Evolutionary conservation across 306 rosid species (phyloP), one percentile per base, ranked within the genome.

Genomic region (Senna tora): DNA sequence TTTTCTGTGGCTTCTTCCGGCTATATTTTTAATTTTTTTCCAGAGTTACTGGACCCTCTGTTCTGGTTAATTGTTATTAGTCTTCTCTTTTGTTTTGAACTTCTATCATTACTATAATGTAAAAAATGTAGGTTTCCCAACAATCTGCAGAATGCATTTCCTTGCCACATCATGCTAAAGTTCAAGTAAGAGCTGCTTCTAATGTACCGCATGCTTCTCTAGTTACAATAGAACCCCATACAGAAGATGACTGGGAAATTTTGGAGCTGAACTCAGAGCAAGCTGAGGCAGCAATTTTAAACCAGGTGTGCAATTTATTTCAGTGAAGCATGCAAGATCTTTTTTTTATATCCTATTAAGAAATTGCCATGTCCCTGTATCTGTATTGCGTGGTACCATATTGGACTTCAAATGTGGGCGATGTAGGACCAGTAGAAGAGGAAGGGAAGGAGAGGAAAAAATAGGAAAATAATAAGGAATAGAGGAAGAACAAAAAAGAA

Each of bases 221-320:
- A 9, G 86, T 93, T 16, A 76, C 88, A 2, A 75, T 93, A 6
- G 96, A 91, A 67, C 98, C 98, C 4, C 62, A 75, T 41, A 81
- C 87, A 1, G 98, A 91, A 77, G 98, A 93, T 79, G 98, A 93
- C 51, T 93, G 98, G 98, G 98, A 93, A 70, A 91, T 93, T 41
- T 43, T 93, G 84, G 98, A 91, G 84, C 92, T 93, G 36, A 91
- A 91, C 57, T 77, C 97, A 0, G 92, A 93, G 66, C 86, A 81
- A 41, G 98, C 98, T 7, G 97, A 93, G 81, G 92, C 81, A 30
- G 77, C 77, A 69, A 89, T 91, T 58, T 78, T 93, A 71, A 87
- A 79, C 65, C 98, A 93, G 98, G 98, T 93, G 19, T 63, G 12
- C 0, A 11, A 25, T 47, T 39, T 3, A 32, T 16, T 39, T 63